Evolutionary conservation across 768 basidiomycete species (phyloP).

Genomic region (Cantharellus anzutake): DNA sequence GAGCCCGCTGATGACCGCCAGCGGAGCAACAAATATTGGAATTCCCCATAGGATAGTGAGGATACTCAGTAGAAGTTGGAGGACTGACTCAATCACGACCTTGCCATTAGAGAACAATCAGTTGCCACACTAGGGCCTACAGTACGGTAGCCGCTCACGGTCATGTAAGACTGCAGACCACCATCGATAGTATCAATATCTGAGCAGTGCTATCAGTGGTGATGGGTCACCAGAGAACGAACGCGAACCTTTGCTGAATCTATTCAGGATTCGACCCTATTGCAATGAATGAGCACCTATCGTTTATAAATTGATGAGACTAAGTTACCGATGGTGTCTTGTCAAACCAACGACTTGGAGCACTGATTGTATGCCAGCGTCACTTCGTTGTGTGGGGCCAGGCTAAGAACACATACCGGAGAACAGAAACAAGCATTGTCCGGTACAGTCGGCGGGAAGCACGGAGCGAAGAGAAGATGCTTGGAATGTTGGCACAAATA

Average conservation of each 20-base stretch:
- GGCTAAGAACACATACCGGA: conserved; percentile 1
- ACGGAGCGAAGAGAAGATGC: background rate
- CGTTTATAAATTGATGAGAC: background rate
- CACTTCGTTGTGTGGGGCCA: background rate
- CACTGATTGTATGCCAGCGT: background rate
- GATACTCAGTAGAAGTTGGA: conserved; percentile 53
- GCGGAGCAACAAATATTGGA: conserved; percentile 69
- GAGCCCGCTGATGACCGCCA: conserved; percentile 34
- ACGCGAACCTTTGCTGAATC: conserved; percentile 17
- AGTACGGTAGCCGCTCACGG: background rate
- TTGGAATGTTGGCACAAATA: background rate
- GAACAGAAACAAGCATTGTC: conserved; percentile 9
- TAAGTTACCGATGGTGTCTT: conserved; percentile 10
- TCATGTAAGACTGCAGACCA: conserved; percentile 2
- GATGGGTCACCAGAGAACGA: background rate
- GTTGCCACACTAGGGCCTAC: background rate
- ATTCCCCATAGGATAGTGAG: conserved; percentile 30
- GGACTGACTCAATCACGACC: conserved; percentile 21
- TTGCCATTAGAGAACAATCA: background rate
- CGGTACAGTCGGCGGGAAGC: background rate
- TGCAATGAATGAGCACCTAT: background rate
- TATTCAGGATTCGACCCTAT: conserved; percentile 11
- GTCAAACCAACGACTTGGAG: conserved; percentile 13
- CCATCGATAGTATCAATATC: conserved; percentile 16
- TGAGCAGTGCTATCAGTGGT: background rate